Evolutionary conservation across 1,284 basidiomycete species (phyloP), one percentile per base, ranked within the genome.

Genomic region (Fomitiporia mediterranea): DNA sequence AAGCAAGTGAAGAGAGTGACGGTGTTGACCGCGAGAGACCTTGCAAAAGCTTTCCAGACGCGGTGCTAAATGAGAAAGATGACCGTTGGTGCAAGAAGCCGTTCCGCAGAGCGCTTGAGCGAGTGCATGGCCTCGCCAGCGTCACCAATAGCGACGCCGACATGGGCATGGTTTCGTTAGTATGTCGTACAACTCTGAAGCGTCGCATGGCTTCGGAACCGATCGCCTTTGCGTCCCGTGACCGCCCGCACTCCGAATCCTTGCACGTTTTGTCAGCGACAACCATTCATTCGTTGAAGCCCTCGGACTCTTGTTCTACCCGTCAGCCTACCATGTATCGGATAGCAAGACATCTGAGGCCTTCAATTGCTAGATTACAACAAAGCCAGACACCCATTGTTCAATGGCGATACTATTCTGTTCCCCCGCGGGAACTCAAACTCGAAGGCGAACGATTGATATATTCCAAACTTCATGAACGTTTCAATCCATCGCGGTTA

Each of bases 401-500:
- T 27, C 50, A 25, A 9, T 28, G n/a, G n/a, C 34, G 34, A 17
- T 25, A 35, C n/a, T 53, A 48, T 30, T 53, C 56, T 37, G 34
- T 40, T 13, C 13, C 40, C 27, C 57, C 65, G 23, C 55, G 63
- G 8, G 39, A 60, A 27, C 57, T 61, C 17, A 66, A 65, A 59
- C 75, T 79, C 35, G 77, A 85, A 37, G 86, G 89, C 35, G 91
- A 94, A 71, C 71, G 76, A 52, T 67, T 69, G 17, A 94, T 98
- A 61, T 76, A 82, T 65, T 67, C 77, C 27, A 94, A 94, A 72
- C 74, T 98, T 39, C 78, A 76, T 5, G 77, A 81, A 47, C 82
- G 74, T 63, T 94, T 97, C 71, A 70, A 79, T 8, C 91, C 94
- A 13, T 81, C 85, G 23, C 78, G 83, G 60, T 72, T 96, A 23